These are phyloP conservation scores for Neurospora sp. DNA, from an alignment of 495 filamentous ascomycete species.

Conservation along the genomic window DNA sequence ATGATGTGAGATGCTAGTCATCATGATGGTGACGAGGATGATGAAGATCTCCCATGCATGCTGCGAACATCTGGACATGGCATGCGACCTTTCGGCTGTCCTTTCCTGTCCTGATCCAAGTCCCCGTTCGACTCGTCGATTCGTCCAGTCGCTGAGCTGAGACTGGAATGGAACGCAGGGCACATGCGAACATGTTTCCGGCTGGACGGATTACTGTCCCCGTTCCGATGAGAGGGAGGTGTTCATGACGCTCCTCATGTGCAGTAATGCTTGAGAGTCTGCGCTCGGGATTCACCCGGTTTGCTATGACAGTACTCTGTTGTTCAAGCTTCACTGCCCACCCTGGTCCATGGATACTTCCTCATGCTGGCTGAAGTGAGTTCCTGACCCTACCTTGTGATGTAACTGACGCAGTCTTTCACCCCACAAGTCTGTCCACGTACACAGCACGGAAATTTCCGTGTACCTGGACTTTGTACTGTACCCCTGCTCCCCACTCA, in stretches of 20 bases:
- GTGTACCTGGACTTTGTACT: neutral
- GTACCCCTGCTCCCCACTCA: neutral
- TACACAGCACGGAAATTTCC: neutral
- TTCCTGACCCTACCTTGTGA: neutral
- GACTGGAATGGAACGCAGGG: neutral
- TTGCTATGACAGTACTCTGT: neutral
- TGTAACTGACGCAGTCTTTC: neutral
- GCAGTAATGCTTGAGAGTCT: neutral
- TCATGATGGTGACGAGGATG: neutral
- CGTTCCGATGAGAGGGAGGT: neutral
- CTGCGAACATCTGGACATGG: neutral
- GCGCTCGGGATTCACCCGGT: neutral
- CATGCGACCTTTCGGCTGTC: neutral
- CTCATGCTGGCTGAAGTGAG: neutral
- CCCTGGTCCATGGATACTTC: no score
- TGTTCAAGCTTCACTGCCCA: neutral
- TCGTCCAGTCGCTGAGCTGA: neutral
- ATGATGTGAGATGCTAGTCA: neutral
- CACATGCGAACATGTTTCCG: neutral
- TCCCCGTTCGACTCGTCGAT: neutral
- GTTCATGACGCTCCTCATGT: neutral
- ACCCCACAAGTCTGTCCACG: neutral
- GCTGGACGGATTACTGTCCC: neutral
- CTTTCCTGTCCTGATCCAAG: neutral
- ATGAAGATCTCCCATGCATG: neutral